These are phyloP conservation scores for Globisporangium paddicum DNA, from an alignment of 352 stramenopile species.

Conservation along the genomic window DNA sequence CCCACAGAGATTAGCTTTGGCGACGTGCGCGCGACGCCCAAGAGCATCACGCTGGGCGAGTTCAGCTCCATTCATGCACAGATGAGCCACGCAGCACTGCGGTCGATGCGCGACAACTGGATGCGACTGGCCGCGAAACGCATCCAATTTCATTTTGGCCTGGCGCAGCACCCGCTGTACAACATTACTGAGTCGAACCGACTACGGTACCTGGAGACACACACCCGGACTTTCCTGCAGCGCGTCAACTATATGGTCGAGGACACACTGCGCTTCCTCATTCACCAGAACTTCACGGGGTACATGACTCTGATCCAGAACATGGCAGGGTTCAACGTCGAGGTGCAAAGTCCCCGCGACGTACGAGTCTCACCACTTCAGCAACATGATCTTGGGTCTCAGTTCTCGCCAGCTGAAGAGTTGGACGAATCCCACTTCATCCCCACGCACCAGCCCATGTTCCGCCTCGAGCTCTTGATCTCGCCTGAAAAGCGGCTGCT, in stretches of 20 bases:
- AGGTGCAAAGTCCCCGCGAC: constrained; percentile 41
- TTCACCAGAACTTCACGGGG: constrained; percentile 60
- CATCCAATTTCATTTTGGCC: constrained; percentile 61
- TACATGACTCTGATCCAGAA: constrained; percentile 69
- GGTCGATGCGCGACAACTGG: constrained; percentile 79
- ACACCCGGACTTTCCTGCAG: constrained; percentile 53
- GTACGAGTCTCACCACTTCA: constrained; percentile 21
- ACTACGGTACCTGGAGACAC: constrained; percentile 56
- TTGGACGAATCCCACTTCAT: not conserved
- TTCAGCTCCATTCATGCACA: constrained; percentile 65
- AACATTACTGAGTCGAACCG: constrained; percentile 67
- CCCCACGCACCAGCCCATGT: constrained; percentile 54
- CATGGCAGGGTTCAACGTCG: constrained; percentile 58
- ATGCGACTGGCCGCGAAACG: constrained; percentile 64
- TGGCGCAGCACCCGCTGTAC: constrained; percentile 48
- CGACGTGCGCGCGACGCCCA: constrained; percentile 31
- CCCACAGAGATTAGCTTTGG: constrained; percentile 61
- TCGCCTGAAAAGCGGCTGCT: constrained; percentile 44
- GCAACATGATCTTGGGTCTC: not conserved
- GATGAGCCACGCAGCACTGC: constrained; percentile 63
- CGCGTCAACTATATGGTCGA: constrained; percentile 84
- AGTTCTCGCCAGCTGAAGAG: not conserved
- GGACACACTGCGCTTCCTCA: constrained; percentile 56
- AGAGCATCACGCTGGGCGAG: constrained; percentile 71
- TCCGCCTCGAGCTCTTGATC: constrained; percentile 70